Conservation (phyloP, 805 yeast species). For the Kodamaea jinghongensis region DNA sequence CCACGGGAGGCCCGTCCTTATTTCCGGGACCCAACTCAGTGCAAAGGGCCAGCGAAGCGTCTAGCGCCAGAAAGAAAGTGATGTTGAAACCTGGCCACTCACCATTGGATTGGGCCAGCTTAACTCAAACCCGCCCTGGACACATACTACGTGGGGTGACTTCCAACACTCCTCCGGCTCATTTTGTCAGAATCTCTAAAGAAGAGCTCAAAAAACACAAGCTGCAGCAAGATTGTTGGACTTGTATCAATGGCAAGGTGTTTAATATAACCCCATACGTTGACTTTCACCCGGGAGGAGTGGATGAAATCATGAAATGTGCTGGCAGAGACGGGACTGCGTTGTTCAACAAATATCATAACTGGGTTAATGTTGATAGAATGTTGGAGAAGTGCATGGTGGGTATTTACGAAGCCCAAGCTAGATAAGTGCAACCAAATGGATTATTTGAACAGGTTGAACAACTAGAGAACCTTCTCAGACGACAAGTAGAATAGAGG, state of each 20-base stretch:
- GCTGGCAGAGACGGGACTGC: conserved; percentile 84
- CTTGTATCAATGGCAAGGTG: conserved; percentile 72
- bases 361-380: conserved; percentile 79
- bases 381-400: conserved; percentile 75
- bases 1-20: not conserved
- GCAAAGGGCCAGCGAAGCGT: conserved; percentile 25
- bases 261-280: conserved; percentile 85
- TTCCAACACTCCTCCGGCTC: conserved; percentile 52
- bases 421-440: no score
- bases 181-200: conserved; percentile 46
- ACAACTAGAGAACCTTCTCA: no score
- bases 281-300: conserved; percentile 92
- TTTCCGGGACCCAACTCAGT: conserved; percentile 37
- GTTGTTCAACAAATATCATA: conserved; percentile 67
- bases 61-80: conserved; percentile 45
- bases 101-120: conserved; percentile 80
- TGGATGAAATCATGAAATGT: conserved; percentile 65
- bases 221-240: conserved; percentile 76
- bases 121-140: conserved; percentile 44
- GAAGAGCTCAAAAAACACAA: conserved; percentile 62
- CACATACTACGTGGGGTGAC: conserved; percentile 53
- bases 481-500: no score
- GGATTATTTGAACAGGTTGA: no score
- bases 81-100: conserved; percentile 75
- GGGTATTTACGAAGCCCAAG: conserved; percentile 44